Evolutionary conservation across 2,329 filamentous ascomycete genomes (phyloP), one percentile per base, ranked within the genome.

Genomic region (Atkinsonella texensis): DNA sequence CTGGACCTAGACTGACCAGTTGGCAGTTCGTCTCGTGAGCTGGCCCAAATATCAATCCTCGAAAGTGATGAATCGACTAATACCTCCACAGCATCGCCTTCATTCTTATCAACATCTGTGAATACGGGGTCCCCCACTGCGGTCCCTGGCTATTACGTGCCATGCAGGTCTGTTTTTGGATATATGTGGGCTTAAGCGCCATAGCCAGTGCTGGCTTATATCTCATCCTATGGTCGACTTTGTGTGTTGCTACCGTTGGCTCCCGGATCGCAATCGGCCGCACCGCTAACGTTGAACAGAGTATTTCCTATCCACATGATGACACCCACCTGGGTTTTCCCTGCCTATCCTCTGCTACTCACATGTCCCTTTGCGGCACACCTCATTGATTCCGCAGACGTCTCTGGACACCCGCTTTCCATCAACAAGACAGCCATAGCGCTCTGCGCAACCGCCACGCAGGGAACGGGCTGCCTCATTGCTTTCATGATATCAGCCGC

Each of bases 271-370:
- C 33, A 28, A 12, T 3, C n/a, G 11, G 15, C 13, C 7, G n/a
- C n/a, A 20, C 12, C 20, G 9, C 49, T 47, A 43, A 51, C 17
- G 33, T 38, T 15, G 11, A 44, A 28, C 17, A 77, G 70, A 66
- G 69, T 71, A 28, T 76, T 75, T 47, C 74, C 88, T 0, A 87
- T 93, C 46, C 84, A 87, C 35, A 82, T 82, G 49, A 93, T 94
- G 88, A 93, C 87, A 0, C 87, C 87, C 0, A 81, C 89, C 17
- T 93, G 87, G 87, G 89, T 91, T 51, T 93, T 93, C 57, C 88
- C 87, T 0, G 87, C 85, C 0, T 94, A 94, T 57, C 87, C 88
- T 0, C 74, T 93, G 20, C 76, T 94, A 3, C 79, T 93, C 9
- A 80, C 85, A 20, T 87, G 84, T 0, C 84, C 87, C 0, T 81